These are phyloP conservation scores for Acacia crassicarpa DNA, from an alignment of 306 rosid species.

Conservation along the genomic window DNA sequence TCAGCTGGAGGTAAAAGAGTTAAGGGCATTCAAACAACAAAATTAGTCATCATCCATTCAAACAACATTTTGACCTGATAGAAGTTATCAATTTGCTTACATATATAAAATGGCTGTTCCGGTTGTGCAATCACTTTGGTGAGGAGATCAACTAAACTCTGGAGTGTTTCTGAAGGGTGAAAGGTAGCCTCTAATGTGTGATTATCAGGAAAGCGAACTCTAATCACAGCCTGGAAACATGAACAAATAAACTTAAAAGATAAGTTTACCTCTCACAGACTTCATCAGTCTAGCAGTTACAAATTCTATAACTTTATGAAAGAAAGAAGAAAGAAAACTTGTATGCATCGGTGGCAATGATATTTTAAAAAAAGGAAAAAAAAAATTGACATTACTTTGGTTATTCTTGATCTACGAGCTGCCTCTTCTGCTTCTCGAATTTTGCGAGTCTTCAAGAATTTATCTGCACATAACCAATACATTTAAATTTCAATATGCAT, in stretches of 20 bases:
- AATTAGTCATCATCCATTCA: background rate
- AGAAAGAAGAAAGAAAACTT: background rate
- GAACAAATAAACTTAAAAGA: slow-evolving; percentile 19
- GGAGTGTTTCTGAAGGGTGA: slow-evolving; percentile 82
- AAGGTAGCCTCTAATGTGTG: slow-evolving; percentile 84
- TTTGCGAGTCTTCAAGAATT: slow-evolving; percentile 75
- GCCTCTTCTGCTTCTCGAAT: slow-evolving; percentile 85
- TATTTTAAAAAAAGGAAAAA: background rate
- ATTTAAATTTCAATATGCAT: slow-evolving; percentile 10
- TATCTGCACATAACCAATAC: slow-evolving; percentile 49
- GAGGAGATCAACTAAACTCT: slow-evolving; percentile 74
- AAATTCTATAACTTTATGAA: background rate
- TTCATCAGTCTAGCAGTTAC: background rate
- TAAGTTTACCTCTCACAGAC: background rate
- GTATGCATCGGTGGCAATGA: background rate
- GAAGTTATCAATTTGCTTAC: slow-evolving; percentile 50
- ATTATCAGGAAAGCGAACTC: slow-evolving; percentile 92
- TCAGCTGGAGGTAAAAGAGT: background rate
- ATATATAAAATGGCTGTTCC: slow-evolving; percentile 71
- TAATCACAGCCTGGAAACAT: slow-evolving; percentile 70
- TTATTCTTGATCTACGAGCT: slow-evolving; percentile 74
- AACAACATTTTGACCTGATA: slow-evolving; percentile 3
- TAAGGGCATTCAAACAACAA: background rate
- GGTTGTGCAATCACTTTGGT: slow-evolving; percentile 70
- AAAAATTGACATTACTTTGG: slow-evolving; percentile 51